phyloP scores from a whole-genome alignment of 805 yeast species.

The Saccharomycopsis malanga region DNA sequence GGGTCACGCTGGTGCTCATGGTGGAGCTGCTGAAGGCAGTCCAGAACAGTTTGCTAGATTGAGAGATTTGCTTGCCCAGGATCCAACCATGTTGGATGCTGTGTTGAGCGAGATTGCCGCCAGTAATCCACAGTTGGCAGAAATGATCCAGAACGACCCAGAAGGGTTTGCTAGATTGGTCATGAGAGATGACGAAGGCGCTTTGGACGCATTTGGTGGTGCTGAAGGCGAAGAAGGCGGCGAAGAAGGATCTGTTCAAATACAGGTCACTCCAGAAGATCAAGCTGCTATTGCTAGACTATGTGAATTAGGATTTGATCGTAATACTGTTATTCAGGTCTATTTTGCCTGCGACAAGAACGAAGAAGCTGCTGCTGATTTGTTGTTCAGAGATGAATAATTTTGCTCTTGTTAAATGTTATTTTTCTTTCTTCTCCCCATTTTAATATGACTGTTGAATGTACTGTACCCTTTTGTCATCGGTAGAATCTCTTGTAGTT shows the following conservation, averaged over 20 bases:
- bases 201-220: slow-evolving; percentile 39
- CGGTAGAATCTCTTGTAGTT: too few relatives aligned
- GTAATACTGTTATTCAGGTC: slow-evolving; percentile 81
- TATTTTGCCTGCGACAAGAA: slow-evolving; percentile 97
- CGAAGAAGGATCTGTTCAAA: slow-evolving; percentile 38
- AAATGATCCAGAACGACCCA: slow-evolving; percentile 75
- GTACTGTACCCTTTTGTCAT: too few relatives aligned
- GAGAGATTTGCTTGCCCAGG: slow-evolving; percentile 71
- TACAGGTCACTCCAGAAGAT: slow-evolving; percentile 72
- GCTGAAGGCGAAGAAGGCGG: slow-evolving; percentile 28
- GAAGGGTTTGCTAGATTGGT: slow-evolving; percentile 77
- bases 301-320: slow-evolving; percentile 89
- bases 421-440: too few relatives aligned
- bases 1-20: slow-evolving; percentile 26
- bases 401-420: too few relatives aligned
- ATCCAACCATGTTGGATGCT: slow-evolving; percentile 84
- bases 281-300: slow-evolving; percentile 83
- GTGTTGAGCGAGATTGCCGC: slow-evolving; percentile 75
- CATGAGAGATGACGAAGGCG: slow-evolving; percentile 51
- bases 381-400: slow-evolving; percentile 50
- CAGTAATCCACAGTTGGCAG: slow-evolving; percentile 79
- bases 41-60: slow-evolving; percentile 44
- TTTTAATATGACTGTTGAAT: too few relatives aligned
- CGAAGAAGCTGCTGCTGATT: slow-evolving; percentile 94
- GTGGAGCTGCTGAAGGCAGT: slow-evolving; percentile 37